These are phyloP conservation scores for Brassica nigra DNA, from an alignment of 345 rosid species.

Conservation along the genomic window DNA sequence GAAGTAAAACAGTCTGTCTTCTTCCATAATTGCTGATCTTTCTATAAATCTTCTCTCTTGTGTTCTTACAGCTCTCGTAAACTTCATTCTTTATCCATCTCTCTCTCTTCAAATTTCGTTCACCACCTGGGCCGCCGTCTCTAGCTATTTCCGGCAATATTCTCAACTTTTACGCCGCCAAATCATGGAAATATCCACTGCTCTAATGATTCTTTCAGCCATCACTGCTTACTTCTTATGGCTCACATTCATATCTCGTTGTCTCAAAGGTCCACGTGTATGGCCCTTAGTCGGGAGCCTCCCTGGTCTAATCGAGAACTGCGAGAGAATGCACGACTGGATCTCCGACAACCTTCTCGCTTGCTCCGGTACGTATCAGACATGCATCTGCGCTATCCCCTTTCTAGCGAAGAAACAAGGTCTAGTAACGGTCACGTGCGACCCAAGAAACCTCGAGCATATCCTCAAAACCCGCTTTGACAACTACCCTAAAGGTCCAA, in stretches of 20 bases:
- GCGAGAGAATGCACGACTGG: constrained; percentile 96
- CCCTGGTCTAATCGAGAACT: constrained; percentile 84
- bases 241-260: constrained; percentile 87
- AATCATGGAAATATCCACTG: constrained; percentile 66
- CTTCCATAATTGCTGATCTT: constrained; percentile 49
- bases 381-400: constrained; percentile 90
- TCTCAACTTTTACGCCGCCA: constrained; percentile 17
- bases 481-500: constrained; percentile 96
- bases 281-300: constrained; percentile 93
- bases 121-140: constrained; percentile 14
- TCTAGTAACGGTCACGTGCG: constrained; percentile 96
- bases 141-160: not conserved
- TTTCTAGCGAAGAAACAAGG: constrained; percentile 83
- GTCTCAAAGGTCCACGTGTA: constrained; percentile 82
- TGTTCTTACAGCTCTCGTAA: constrained; percentile 21
- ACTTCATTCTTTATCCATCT: not conserved
- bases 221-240: constrained; percentile 77
- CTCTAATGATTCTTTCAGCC: constrained; percentile 61
- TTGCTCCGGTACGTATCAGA: constrained; percentile 96
- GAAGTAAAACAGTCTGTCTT: constrained; percentile 51
- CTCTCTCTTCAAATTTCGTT: not conserved
- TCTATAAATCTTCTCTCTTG: constrained; percentile 52
- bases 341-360: constrained; percentile 91
- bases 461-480: constrained; percentile 81
- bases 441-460: constrained; percentile 85